phyloP scores from a whole-genome alignment of 768 basidiomycete species.

The Baorangia bicolor region DNA sequence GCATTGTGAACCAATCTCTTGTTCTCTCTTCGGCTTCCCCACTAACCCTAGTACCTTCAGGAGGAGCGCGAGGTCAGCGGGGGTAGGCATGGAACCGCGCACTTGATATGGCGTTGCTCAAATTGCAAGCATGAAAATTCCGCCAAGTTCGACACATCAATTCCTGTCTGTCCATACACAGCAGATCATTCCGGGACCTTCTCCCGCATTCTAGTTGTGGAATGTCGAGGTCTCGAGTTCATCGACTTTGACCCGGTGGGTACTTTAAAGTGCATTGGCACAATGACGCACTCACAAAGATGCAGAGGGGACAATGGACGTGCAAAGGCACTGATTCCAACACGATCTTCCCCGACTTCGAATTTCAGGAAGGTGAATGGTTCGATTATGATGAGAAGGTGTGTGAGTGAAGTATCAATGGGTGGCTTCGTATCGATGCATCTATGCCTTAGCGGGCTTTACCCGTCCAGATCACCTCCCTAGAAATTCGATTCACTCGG shows the following conservation, averaged over 20 bases:
- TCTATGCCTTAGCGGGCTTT: conserved; percentile 44
- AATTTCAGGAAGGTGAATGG: conserved; percentile 57
- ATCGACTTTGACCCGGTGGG: conserved; percentile 73
- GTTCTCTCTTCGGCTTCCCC: background rate
- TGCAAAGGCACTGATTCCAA: conserved; percentile 61
- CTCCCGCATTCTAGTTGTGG: conserved; percentile 65
- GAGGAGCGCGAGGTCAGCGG: conserved; percentile 65
- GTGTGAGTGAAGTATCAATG: background rate
- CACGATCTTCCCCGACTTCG: conserved; percentile 62
- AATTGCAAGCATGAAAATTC: conserved; percentile 78
- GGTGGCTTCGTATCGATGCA: background rate
- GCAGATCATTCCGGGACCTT: conserved; percentile 60
- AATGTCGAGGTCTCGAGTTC: conserved; percentile 88
- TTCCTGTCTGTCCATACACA: conserved; percentile 52
- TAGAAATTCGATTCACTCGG: conserved; percentile 66
- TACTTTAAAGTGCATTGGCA: background rate
- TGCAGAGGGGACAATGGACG: conserved; percentile 69
- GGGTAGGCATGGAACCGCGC: conserved; percentile 64
- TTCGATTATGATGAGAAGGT: conserved; percentile 92
- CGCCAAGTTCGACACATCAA: conserved; percentile 68
- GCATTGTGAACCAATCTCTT: conserved; percentile 43
- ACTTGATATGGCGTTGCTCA: conserved; percentile 82
- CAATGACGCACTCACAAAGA: background rate
- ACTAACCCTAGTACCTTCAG: conserved; percentile 37
- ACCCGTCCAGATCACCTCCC: conserved; percentile 69